These are phyloP conservation scores for Athelia psychrophila DNA, from an alignment of 1,284 basidiomycete genomes.

Conservation along the genomic window DNA sequence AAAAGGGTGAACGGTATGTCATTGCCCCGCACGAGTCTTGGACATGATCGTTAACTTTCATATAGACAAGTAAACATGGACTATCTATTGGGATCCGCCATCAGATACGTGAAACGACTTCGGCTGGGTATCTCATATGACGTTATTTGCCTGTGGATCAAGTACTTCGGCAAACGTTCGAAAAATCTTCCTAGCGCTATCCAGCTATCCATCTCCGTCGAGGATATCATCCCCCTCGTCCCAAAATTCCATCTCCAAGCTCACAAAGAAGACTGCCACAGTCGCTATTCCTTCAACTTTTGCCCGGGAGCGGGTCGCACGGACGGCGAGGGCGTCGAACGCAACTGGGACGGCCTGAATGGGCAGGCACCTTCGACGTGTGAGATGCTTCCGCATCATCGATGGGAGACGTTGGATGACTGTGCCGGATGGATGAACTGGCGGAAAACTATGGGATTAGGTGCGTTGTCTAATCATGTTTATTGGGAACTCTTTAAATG, in stretches of 20 bases:
- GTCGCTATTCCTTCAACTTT: conserved; percentile 13
- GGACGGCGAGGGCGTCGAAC: conserved; percentile 21
- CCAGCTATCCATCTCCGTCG: too few species aligned
- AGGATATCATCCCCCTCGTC: background rate
- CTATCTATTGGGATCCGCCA: conserved; percentile 12
- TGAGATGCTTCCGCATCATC: conserved; percentile 14
- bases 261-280: conserved; percentile 12
- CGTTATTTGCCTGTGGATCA: conserved; percentile 10
- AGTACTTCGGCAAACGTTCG: conserved; percentile 8
- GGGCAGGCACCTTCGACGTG: conserved; percentile 9
- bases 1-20: conserved; percentile 16
- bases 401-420: conserved; percentile 1
- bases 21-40: background rate
- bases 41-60: background rate
- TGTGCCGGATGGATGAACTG: background rate
- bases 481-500: too few species aligned
- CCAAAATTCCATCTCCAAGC: conserved; percentile 7
- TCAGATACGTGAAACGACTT: background rate
- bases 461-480: too few species aligned
- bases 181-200: background rate
- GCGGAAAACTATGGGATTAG: background rate
- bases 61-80: conserved; percentile 18
- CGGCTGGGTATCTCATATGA: conserved; percentile 9
- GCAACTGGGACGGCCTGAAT: conserved; percentile 16
- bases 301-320: conserved; percentile 14